phyloP scores from a whole-genome alignment of 441 rosid species.

The Croton laevigatus region DNA sequence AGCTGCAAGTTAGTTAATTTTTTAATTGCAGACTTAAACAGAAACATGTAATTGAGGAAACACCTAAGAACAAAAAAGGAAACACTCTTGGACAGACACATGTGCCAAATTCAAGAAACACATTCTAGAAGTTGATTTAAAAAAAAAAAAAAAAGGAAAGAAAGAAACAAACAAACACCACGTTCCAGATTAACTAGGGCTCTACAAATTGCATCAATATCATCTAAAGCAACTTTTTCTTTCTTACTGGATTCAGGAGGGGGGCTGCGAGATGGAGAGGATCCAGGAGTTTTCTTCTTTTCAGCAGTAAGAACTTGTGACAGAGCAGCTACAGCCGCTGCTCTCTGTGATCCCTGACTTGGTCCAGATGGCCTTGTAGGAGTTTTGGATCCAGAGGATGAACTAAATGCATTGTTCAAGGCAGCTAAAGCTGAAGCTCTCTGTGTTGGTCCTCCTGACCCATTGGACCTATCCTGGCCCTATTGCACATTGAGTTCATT shows the following conservation, averaged over 20 bases:
- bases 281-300: slow-evolving; percentile 63
- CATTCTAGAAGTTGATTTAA: not conserved
- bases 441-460: slow-evolving; percentile 77
- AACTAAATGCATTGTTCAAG: slow-evolving; percentile 71
- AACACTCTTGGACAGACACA: not conserved
- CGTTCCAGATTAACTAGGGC: slow-evolving; percentile 3
- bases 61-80: not conserved
- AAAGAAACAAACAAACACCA: slow-evolving; percentile 1
- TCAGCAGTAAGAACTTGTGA: slow-evolving; percentile 94
- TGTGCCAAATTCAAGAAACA: too few species aligned
- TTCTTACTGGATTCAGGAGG: slow-evolving; percentile 61
- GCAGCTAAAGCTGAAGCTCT: slow-evolving; percentile 99
- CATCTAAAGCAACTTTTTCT: slow-evolving; percentile 9
- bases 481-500: slow-evolving; percentile 22
- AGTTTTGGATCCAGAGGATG: slow-evolving; percentile 49
- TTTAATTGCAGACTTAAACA: not conserved
- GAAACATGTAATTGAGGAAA: slow-evolving; percentile 4
- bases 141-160: too few species aligned
- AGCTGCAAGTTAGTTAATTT: slow-evolving; percentile 33
- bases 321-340: slow-evolving; percentile 99
- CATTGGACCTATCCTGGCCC: slow-evolving; percentile 68
- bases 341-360: slow-evolving; percentile 85
- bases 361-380: slow-evolving; percentile 44
- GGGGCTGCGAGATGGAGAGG: slow-evolving; percentile 67
- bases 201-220: not conserved